Conservation (phyloP, 768 basidiomycete species). For the Neoboletus brunneissimus region DNA sequence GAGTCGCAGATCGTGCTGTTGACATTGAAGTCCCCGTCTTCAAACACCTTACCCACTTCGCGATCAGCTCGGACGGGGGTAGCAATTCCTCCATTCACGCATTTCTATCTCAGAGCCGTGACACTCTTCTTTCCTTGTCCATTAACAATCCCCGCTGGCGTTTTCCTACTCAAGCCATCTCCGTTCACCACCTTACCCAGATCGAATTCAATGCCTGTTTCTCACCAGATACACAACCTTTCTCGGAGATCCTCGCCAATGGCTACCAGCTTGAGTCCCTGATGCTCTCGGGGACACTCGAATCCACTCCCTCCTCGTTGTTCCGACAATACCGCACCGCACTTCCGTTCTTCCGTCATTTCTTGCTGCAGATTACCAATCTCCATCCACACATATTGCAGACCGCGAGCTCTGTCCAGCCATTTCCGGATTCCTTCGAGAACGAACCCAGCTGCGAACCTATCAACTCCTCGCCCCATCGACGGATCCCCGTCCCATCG, state of each 20-base stretch:
- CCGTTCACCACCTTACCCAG: conserved; percentile 61
- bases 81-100: conserved; percentile 38
- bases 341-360: conserved; percentile 65
- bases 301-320: conserved; percentile 47
- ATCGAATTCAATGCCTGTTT: conserved; percentile 61
- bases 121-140: conserved; percentile 50
- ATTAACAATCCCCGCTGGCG: conserved; percentile 55
- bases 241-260: conserved; percentile 58
- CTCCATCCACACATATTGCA: conserved; percentile 40
- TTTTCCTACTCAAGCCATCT: conserved; percentile 52
- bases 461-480: conserved; percentile 48
- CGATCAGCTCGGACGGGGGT: conserved; percentile 48
- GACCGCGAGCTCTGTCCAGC: no score
- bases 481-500: conserved; percentile 48
- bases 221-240: conserved; percentile 45
- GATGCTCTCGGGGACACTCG: conserved; percentile 51
- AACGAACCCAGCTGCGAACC: conserved; percentile 48
- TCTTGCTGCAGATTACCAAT: conserved; percentile 52
- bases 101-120: conserved; percentile 53
- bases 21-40: conserved; percentile 50
- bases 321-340: conserved; percentile 45
- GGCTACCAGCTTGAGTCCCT: conserved; percentile 67
- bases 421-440: conserved; percentile 63
- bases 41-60: conserved; percentile 57
- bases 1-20: conserved; percentile 38